Conservation (phyloP, 2,329 filamentous ascomycete genomes). For the Alternaria tenuissima region DNA sequence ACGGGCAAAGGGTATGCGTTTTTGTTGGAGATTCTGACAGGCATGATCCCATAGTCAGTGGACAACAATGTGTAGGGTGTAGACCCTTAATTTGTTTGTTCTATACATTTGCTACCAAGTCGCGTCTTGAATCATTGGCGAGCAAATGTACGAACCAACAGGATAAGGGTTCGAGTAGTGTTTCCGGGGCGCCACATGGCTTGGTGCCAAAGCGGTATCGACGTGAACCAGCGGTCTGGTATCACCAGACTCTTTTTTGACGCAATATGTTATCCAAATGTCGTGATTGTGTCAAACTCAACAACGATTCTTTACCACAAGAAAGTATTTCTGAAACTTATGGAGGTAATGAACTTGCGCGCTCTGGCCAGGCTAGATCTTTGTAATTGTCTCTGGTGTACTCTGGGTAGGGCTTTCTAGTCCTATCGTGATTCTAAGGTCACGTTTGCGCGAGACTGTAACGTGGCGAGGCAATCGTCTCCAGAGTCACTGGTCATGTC, state of each 20-base stretch:
- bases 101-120: not conserved
- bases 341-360: not conserved
- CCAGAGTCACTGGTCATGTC: not conserved
- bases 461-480: not conserved
- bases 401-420: not conserved
- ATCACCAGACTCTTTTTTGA: not conserved
- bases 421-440: not conserved
- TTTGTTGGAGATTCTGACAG: not conserved
- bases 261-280: not conserved
- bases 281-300: not conserved
- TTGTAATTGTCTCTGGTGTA: not conserved
- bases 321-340: not conserved
- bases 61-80: not conserved
- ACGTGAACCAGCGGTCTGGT: not conserved
- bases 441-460: not conserved
- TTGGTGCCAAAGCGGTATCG: not conserved
- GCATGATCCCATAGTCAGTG: not conserved
- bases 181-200: too few species aligned
- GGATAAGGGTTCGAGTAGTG: not conserved
- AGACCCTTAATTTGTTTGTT: not conserved
- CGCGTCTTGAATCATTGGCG: not conserved
- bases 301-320: not conserved
- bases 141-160: not conserved
- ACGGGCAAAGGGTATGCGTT: not conserved
- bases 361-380: not conserved